phyloP scores from a whole-genome alignment of 495 filamentous ascomycete species.

The Hamigera avellanea region DNA sequence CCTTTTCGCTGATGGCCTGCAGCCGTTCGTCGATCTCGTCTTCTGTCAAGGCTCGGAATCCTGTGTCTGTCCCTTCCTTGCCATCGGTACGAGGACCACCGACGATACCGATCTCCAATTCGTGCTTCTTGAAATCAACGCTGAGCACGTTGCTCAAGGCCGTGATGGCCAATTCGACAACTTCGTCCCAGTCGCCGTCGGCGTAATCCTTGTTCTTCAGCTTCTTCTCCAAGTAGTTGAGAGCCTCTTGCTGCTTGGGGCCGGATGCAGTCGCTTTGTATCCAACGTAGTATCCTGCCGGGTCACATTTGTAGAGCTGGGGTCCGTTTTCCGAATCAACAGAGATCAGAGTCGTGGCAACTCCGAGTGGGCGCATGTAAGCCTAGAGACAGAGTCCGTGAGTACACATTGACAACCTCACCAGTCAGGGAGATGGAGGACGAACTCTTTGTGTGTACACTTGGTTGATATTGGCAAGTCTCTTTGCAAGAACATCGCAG shows the following conservation, averaged over 20 bases:
- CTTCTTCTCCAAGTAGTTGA: constrained; percentile 98
- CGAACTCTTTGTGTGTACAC: constrained; percentile 95
- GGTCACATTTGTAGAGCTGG: constrained; percentile 98
- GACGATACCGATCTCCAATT: constrained; percentile 95
- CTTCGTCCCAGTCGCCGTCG: constrained; percentile 90
- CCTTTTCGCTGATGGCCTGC: constrained; percentile 96
- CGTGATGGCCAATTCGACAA: constrained; percentile 91
- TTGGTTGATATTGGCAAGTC: constrained; percentile 96
- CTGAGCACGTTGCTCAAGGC: constrained; percentile 90
- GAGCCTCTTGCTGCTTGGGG: constrained; percentile 95
- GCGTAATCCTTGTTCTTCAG: constrained; percentile 98
- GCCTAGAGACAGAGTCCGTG: constrained; percentile 43
- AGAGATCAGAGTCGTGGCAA: constrained; percentile 88
- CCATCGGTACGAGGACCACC: constrained; percentile 72
- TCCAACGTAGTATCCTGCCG: constrained; percentile 92
- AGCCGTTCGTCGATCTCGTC: constrained; percentile 97
- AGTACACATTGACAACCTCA: neutral
- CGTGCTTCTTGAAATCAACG: constrained; percentile 98
- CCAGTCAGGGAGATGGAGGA: constrained; percentile 1
- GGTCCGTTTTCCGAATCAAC: constrained; percentile 86
- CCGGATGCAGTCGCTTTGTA: constrained; percentile 97
- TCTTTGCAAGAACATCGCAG: constrained; percentile 89
- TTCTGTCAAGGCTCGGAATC: constrained; percentile 82
- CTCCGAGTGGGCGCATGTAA: constrained; percentile 95
- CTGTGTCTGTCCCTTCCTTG: constrained; percentile 61